These are phyloP conservation scores for Talaromyces sp. DNA, from an alignment of 2,329 filamentous ascomycete genomes.

Conservation along the genomic window DNA sequence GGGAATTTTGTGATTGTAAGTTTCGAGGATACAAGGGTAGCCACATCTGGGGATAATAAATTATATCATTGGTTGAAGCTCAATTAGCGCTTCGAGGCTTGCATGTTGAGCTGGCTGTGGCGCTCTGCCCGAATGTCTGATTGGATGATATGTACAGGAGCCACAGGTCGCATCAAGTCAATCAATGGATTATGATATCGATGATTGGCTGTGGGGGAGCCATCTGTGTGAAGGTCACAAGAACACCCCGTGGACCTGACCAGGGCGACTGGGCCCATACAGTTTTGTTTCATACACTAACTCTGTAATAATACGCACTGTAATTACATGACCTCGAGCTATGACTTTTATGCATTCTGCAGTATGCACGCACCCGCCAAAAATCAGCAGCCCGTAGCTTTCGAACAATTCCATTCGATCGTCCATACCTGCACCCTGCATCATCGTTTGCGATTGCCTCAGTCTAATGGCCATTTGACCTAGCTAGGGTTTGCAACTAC, in stretches of 20 bases:
- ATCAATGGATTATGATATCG: background rate
- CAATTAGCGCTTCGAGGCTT: background rate
- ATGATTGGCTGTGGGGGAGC: background rate
- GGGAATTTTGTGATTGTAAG: background rate
- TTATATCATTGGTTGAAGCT: background rate
- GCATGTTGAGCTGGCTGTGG: conserved; percentile 9
- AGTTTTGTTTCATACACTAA: no score
- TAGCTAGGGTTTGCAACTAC: background rate
- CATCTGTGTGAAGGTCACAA: conserved; percentile 4
- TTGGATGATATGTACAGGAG: background rate
- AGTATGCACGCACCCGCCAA: background rate
- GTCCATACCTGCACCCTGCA: background rate
- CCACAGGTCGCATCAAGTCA: conserved; percentile 1
- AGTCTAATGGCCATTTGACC: background rate
- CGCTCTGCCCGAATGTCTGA: background rate
- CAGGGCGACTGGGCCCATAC: background rate
- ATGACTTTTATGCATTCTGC: background rate
- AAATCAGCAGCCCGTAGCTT: no score
- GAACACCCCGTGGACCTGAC: background rate
- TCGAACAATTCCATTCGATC: background rate
- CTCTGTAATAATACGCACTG: no score
- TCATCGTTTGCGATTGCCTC: no score
- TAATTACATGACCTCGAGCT: background rate
- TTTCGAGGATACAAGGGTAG: background rate
- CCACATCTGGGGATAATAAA: background rate